Evolutionary conservation across 2,329 filamentous ascomycete genomes (phyloP), one percentile per base, ranked within the genome.

Genomic region (Penicillium sp.): DNA sequence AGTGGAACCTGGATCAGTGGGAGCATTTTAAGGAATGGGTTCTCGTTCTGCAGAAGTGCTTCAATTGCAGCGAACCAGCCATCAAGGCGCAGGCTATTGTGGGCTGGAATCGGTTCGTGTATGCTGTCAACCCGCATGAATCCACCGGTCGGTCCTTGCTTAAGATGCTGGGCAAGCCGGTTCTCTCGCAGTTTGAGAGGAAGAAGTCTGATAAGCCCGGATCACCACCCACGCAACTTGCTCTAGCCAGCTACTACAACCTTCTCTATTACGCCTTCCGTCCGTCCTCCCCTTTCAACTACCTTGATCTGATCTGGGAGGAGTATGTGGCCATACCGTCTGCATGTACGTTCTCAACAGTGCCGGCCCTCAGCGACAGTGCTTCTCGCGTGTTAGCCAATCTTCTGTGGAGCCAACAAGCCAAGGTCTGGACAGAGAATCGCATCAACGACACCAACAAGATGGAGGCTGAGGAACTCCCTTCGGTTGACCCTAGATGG

Each of bases 101-200:
- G 48, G 90, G 90, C 0, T 96, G 92, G 88, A 89, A 88, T 59
- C 85, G 88, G 46, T 82, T 96, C 39, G 81, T 93, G 18, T 95
- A 86, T 64, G 81, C 84, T 6, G 78, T 89, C 13, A 80, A 85
- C 46, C 79, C 84, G 0, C 83, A 86, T 56, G 78, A 82, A 18
- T 72, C 75, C 2, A 82, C 79, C 0, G 67, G 74, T 4, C 72
- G 72, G 4, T 76, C 76, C 1, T 76, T 87, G 60, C 73, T 80
- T 25, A 82, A 79, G 41, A 80, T 86, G 60, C 74, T 95, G 1
- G 81, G 80, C 49, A 82, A 86, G 50, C 88, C 89, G 0, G 78
- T 91, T 12, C 71, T 78, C 10, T 82, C 78, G 48, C 88, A 88
- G 59, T 75, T 92, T 56, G 83, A 82, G 61, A 81, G 86, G 29